Percentiles rank a stretch among this genome's conserved stretches.
Conservation (phyloP, 2,329 filamentous ascomycete species). For the Neofusicoccum kwambonambiense region DNA sequence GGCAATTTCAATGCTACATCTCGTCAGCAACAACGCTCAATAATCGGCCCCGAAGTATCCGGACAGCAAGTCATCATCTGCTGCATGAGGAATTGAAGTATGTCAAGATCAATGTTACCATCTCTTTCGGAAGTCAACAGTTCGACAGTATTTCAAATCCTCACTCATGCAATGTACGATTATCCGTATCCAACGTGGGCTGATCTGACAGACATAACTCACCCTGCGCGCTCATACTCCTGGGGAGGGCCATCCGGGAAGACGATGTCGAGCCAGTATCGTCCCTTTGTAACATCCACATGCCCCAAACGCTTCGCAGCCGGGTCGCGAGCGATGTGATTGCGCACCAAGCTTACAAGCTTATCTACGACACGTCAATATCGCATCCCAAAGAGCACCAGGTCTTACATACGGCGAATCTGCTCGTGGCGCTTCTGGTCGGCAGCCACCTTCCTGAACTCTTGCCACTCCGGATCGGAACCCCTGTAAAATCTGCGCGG, state of each 20-base stretch:
- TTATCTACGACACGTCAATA: constrained; percentile 29
- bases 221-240: constrained; percentile 49
- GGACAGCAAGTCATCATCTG: background rate
- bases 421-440: constrained; percentile 39
- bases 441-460: constrained; percentile 47
- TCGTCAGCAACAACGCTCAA: constrained; percentile 29
- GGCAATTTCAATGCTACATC: constrained; percentile 34
- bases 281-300: constrained; percentile 41
- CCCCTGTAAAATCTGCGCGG: constrained; percentile 47
- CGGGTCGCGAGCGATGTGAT: constrained; percentile 1
- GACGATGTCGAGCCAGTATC: constrained; percentile 48
- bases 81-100: too few species aligned
- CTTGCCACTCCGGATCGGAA: constrained; percentile 55
- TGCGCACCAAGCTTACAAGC: constrained; percentile 37
- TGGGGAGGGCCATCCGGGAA: constrained; percentile 50
- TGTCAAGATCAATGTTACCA: too few species aligned
- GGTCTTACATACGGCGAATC: constrained; percentile 3
- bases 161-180: too few species aligned
- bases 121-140: too few species aligned
- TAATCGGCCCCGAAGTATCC: background rate
- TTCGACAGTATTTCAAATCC: too few species aligned
- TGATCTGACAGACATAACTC: constrained; percentile 17
- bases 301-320: constrained; percentile 32
- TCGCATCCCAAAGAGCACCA: background rate
- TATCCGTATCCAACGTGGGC: background rate